Evolutionary conservation across 2,329 filamentous ascomycete genomes (phyloP).

Genomic region (Calonectria pseudoturangicola): DNA sequence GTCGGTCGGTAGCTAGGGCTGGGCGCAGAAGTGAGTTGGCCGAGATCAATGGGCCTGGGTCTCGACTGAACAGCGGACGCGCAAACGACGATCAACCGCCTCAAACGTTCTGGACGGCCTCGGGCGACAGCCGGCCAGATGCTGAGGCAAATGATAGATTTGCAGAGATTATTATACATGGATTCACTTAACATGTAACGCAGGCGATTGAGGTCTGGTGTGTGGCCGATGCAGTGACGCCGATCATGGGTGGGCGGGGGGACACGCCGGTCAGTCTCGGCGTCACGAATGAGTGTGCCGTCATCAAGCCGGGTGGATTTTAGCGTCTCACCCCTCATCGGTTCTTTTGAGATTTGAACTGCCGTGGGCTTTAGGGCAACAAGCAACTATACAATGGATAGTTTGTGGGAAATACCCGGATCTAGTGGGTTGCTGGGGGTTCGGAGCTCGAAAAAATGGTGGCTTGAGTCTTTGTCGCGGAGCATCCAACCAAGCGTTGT

Average conservation of each 20-base stretch:
- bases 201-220: constrained; percentile 3
- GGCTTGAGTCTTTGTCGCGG: not conserved
- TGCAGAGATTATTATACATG: constrained; percentile 16
- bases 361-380: constrained; percentile 16
- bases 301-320: constrained; percentile 26
- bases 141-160: constrained; percentile 15
- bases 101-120: constrained; percentile 26
- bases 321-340: constrained; percentile 28
- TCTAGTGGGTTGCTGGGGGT: constrained; percentile 29
- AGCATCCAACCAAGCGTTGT: not conserved
- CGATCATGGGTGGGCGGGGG: constrained; percentile 35
- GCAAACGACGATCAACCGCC: constrained; percentile 33
- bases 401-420: constrained; percentile 16
- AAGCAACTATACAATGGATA: constrained; percentile 1
- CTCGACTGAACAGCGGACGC: constrained; percentile 23
- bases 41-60: constrained; percentile 24
- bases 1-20: constrained; percentile 22
- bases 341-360: constrained; percentile 19
- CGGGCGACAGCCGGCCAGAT: constrained; percentile 7
- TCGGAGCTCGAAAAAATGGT: constrained; percentile 24
- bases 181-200: constrained; percentile 29
- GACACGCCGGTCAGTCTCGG: constrained; percentile 17
- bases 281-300: constrained; percentile 13
- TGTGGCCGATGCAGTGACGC: constrained; percentile 26
- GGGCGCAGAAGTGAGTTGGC: constrained; percentile 43